Base-by-base conservation (phyloP, 2,329 filamentous ascomycete genomes). In the Lasiodiplodia gonubiensis region DNA sequence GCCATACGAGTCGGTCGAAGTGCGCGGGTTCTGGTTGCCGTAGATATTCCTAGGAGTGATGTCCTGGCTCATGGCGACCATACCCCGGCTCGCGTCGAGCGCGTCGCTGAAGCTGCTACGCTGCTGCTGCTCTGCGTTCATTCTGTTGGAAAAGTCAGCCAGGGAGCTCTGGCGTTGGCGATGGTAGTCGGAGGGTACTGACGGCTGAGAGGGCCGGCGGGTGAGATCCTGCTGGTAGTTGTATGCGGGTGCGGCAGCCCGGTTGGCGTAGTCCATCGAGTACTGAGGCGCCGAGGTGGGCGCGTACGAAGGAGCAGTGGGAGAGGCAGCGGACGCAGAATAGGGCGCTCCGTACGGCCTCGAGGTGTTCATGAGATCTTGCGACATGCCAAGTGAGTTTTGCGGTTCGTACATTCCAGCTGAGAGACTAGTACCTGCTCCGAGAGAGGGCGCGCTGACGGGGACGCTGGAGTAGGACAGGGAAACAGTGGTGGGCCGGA, bases 21-120 rank as follows among this genome's bases (percentile, higher is more conserved):
- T 89, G 70, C 93, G 86, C 67, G 82, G 82, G 60, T 89, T 76
- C 68, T 80, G 84, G 71, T 87, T 86, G 69, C 91, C 92, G 76
- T 97, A 97, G 74, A 97, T 92, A 77, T 94, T 95, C 70, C 94
- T 86, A 14, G 94, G 93, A 1, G 93, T 97, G 74, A 89, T 81
- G 73, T 97, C 93, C 81, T 97, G 93, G 86, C 92, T 97, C 86
- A 98, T 92, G 46, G 93, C 93, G 30, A 97, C 87, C 92, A 98
- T 97, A 72, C 93, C 93, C 69, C 95, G 91, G 77, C 93, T 94
- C 27, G 94, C 94, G 78, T 97, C 94, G 67, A 98, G 88, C 33
- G 93, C 92, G 76, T 97, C 94, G 71, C 90, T 92, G 78, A 94
- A 96, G 73, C 89, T 90, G 72, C 90, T 85, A 66, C 86, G 84